A percentile compares a stretch with the other conserved stretches of the same genome.
These are phyloP conservation scores for Dunaliella primolecta DNA, from an alignment of 139 green algal genomes.

Conservation along the genomic window DNA sequence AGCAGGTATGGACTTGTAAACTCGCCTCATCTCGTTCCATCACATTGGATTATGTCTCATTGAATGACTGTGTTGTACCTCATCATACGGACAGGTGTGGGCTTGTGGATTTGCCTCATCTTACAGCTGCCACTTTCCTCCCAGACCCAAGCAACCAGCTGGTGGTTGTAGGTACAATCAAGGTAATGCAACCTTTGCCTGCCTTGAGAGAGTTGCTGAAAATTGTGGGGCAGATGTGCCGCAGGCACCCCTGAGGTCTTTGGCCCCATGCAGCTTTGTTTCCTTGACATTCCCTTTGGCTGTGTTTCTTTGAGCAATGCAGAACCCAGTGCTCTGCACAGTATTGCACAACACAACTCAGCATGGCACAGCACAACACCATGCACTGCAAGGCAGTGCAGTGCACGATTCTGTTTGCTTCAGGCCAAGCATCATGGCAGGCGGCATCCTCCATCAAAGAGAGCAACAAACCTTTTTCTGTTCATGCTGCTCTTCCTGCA, in stretches of 20 bases:
- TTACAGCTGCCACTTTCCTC: conserved; percentile 40
- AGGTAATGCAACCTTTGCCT: neutral
- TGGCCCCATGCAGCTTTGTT: neutral
- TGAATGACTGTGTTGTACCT: too few relatives aligned
- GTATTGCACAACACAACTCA: neutral
- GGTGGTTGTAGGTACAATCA: conserved; percentile 26
- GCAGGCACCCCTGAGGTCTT: neutral
- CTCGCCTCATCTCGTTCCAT: too few relatives aligned
- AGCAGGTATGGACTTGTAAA: too few relatives aligned
- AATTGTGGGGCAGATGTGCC: neutral
- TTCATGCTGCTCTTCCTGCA: neutral
- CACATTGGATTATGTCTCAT: too few relatives aligned
- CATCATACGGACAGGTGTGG: too few relatives aligned
- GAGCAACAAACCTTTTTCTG: neutral
- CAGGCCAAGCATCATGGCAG: neutral
- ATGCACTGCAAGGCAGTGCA: neutral
- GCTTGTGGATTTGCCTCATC: conserved; percentile 37
- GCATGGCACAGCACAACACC: neutral
- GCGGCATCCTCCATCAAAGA: neutral
- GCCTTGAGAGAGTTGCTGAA: too few relatives aligned
- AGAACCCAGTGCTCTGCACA: neutral
- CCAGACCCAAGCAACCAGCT: conserved; percentile 11
- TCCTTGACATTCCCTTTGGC: neutral
- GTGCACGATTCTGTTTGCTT: neutral
- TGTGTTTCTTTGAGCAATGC: neutral